Evolutionary conservation across 2,329 filamentous ascomycete species (phyloP).

Genomic region (Didymella segeticola): DNA sequence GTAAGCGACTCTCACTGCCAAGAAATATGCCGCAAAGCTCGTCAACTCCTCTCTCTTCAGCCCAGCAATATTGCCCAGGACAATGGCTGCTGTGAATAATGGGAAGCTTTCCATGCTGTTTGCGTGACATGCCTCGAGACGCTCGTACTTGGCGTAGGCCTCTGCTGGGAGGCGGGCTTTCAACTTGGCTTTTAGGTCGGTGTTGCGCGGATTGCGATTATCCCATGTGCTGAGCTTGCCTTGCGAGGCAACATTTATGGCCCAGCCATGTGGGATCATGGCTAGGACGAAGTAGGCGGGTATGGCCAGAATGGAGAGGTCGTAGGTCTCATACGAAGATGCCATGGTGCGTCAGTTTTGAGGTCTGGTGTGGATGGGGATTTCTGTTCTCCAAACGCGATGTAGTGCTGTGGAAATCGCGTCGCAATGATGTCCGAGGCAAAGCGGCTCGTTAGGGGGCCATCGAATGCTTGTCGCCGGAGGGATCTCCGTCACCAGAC

Average conservation of each 20-base stretch:
- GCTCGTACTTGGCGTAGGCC: slow-evolving; percentile 52
- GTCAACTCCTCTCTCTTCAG: slow-evolving; percentile 43
- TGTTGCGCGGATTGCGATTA: slow-evolving; percentile 53
- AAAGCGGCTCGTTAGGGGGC: not conserved
- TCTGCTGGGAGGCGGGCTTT: slow-evolving; percentile 47
- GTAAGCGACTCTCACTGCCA: slow-evolving; percentile 48
- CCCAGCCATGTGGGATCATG: slow-evolving; percentile 51
- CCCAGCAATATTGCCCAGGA: slow-evolving; percentile 53
- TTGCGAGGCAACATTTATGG: slow-evolving; percentile 46
- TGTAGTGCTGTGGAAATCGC: not conserved
- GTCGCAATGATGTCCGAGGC: slow-evolving; percentile 23
- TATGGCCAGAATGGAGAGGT: slow-evolving; percentile 53
- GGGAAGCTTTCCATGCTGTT: slow-evolving; percentile 57
- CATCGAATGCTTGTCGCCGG: not conserved
- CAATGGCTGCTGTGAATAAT: slow-evolving; percentile 53
- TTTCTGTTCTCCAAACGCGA: not conserved
- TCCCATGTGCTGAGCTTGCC: slow-evolving; percentile 49
- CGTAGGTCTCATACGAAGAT: slow-evolving; percentile 34
- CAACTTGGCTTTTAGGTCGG: slow-evolving; percentile 43
- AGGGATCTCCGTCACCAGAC: not conserved
- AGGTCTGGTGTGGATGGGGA: not conserved
- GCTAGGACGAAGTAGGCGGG: slow-evolving; percentile 54
- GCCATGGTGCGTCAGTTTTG: not conserved
- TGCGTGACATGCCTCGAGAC: slow-evolving; percentile 53
- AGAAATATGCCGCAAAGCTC: slow-evolving; percentile 46